Evolutionary conservation across 805 yeast species (phyloP), one percentile per base, ranked within the genome.

Genomic region (Cyberlindnera maritima): DNA sequence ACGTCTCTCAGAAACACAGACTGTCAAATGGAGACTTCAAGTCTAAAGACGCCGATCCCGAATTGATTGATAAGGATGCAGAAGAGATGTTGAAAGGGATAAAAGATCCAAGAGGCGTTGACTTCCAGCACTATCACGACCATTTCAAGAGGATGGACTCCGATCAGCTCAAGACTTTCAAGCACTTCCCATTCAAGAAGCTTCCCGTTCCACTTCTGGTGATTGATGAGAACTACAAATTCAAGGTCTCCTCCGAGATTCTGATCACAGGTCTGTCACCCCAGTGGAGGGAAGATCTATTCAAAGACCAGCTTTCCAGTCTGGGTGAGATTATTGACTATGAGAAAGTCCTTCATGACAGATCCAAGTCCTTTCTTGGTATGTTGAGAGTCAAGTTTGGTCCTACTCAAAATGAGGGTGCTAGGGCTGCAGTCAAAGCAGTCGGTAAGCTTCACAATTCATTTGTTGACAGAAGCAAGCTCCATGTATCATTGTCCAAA

Each of bases 341-440:
- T 41, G 77, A 78, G 48, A 71, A 80, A 49, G 70, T 83, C 10
- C 78, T 75, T 46, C 94, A 90, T 59, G 88, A 92, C 0, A 70
- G 72, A 19, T 81, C 87, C 37, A 96, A 90, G 2, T 85, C 83
- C 17, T 91, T 96, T 0, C 64, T 90, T 35, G 94, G 96, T 10
- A 69, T 89, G 19, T 84, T 84, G 42, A 67, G 78, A 18, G 69
- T 88, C 43, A 71, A 76, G 48, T 90, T 76, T 64, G 82, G 74
- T 48, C 88, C 88, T 3, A 20, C 51, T 0, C 48, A 64, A n/a
- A 76, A 72, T 20, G 55, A 59, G n/a, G 78, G 84, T 1, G 75
- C 74, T 29, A 60, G 59, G 36, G 56, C 74, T 2, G 87, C 85
- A 1, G 50, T 62, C 18, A 60, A 54, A 34, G 83, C 83, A 0